Evolutionary conservation across 192 early-diverging fungal genomes (phyloP).

Genomic region (Coemansia sp.): DNA sequence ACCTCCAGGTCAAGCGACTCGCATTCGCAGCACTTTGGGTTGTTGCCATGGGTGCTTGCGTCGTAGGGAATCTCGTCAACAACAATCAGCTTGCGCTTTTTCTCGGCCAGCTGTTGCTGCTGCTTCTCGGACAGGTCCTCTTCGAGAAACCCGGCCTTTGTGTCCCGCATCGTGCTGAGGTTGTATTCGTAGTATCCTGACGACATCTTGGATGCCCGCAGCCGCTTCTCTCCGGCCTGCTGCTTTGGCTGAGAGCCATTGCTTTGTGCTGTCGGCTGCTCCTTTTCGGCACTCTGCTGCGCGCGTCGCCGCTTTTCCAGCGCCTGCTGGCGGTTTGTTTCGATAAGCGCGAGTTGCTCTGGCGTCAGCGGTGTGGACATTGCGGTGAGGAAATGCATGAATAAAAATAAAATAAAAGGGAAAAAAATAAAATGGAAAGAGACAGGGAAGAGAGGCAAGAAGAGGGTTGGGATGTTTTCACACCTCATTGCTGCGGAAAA

Average conservation of each 20-base stretch:
- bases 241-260: slow-evolving; percentile 3
- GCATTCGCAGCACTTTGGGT: slow-evolving; percentile 83
- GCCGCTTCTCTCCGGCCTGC: slow-evolving; percentile 13
- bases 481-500: background rate
- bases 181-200: slow-evolving; percentile 78
- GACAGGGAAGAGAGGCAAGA: background rate
- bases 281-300: background rate
- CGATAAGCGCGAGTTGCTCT: slow-evolving; percentile 51
- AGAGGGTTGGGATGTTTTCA: background rate
- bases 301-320: slow-evolving; percentile 29
- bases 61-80: slow-evolving; percentile 18
- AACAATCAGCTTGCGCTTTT: slow-evolving; percentile 19
- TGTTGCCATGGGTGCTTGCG: slow-evolving; percentile 56
- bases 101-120: slow-evolving; percentile 8
- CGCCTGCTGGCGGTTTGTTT: slow-evolving; percentile 54
- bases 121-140: slow-evolving; percentile 54
- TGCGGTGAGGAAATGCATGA: background rate
- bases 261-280: background rate
- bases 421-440: background rate
- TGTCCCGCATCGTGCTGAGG: slow-evolving; percentile 80
- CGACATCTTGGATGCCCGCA: slow-evolving; percentile 36
- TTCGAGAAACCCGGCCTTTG: slow-evolving; percentile 82
- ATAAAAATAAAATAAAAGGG: background rate
- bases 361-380: slow-evolving; percentile 43
- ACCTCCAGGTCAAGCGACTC: slow-evolving; percentile 79